These are phyloP conservation scores for Blepharisma undulans DNA, from an alignment of 169 alveolate species.

Conservation along the genomic window DNA sequence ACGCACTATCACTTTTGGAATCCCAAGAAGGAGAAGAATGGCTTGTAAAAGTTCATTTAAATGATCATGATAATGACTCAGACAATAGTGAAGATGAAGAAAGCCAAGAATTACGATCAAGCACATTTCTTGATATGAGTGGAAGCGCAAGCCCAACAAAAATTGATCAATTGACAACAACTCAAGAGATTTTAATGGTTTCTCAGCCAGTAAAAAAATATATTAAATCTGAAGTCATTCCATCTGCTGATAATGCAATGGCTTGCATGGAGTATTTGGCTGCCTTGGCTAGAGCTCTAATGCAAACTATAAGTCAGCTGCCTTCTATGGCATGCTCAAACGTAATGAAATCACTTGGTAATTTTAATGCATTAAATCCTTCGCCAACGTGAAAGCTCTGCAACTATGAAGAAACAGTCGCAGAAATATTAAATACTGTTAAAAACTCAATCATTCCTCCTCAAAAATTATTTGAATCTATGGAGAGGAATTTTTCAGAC, in stretches of 20 bases:
- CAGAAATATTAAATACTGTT: neutral
- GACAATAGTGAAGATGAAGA: neutral
- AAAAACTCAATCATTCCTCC: neutral
- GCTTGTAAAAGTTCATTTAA: neutral
- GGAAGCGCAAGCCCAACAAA: neutral
- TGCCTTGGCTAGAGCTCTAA: neutral
- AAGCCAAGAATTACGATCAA: neutral
- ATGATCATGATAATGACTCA: neutral
- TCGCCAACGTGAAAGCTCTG: neutral
- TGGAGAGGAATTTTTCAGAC: neutral
- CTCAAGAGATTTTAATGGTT: neutral
- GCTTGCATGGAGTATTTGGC: neutral
- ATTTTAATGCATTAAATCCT: neutral
- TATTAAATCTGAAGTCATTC: neutral
- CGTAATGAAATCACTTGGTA: neutral
- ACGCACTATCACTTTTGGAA: neutral
- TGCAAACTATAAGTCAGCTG: neutral
- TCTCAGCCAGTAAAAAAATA: neutral
- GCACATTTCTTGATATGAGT: neutral
- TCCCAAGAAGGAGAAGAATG: neutral
- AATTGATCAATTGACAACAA: neutral
- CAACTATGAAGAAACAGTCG: neutral
- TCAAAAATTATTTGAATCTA: neutral
- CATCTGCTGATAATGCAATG: neutral
- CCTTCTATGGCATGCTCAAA: neutral